Base-by-base conservation (phyloP, 1,284 basidiomycete species). In the Stereum hirsutum region DNA sequence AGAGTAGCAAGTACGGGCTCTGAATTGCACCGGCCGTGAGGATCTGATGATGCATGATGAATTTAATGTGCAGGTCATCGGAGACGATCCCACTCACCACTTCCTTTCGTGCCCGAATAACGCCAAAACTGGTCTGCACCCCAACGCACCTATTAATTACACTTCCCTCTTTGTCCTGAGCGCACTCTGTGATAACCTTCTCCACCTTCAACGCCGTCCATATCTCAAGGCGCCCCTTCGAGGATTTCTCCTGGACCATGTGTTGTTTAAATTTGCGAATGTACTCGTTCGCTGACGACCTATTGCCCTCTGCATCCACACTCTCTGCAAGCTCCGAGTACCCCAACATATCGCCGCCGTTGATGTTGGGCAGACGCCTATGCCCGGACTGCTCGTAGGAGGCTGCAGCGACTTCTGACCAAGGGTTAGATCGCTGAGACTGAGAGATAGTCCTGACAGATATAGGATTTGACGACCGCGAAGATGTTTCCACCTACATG, bases 21-120 rank as follows among this genome's bases (percentile, higher is more conserved):
- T 38, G 36, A 20, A 38, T 38, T 7, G 36, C 36, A 17, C 36
- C 36, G 24, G 36, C 36, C 12, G 36, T 38, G 21, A 38, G 36
- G 5, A 38, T 26, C 36, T 38, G 36, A n/a, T n/a, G n/a, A n/a
- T n/a, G n/a, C 23, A 23, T 20, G 10, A 14, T 10, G 20, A 6
- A 10, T 11, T 12, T 14, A 11, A 5, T 11, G 12, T 11, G 14
- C 8, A 38, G 24, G 11, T 10, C 17, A 7, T 38, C 2, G 11
- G 26, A 14, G 23, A 24, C 17, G 20, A 24, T 12, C 11, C n/a
- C 21, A 12, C 34, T 11, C 24, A 38, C 36, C 36, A 38, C 36
- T 38, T 38, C 36, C 1, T 24, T 19, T 24, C 26, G 23, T 12
- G 36, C 36, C 11, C 17, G 36, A 8, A 38, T 17, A 14, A 20